Evolutionary conservation across 208 protist species (phyloP).

Genomic region (Acanthamoeba royreba): DNA sequence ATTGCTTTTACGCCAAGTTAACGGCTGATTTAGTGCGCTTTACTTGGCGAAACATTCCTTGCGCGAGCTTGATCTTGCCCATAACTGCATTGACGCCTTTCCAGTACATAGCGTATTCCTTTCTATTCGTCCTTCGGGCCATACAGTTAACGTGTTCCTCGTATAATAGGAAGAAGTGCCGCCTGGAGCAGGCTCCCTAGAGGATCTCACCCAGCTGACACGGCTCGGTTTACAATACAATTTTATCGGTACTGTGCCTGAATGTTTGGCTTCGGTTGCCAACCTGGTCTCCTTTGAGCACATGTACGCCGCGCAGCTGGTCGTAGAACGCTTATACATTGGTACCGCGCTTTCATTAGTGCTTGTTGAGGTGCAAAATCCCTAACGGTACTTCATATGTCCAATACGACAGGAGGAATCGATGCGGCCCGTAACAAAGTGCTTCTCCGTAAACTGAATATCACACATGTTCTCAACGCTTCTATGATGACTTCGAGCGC

Average conservation of each 20-base stretch:
- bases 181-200: neutral
- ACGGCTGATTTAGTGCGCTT: neutral
- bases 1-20: neutral
- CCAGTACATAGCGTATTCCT: neutral
- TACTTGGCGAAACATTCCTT: neutral
- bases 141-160: too few species aligned
- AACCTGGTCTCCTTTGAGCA: neutral
- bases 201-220: neutral
- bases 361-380: too few species aligned
- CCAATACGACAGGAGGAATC: neutral
- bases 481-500: neutral
- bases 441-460: neutral
- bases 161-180: neutral
- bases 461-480: constrained; percentile 33
- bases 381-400: too few species aligned
- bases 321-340: neutral
- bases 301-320: constrained; percentile 1
- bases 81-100: constrained; percentile 34
- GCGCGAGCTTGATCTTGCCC: neutral
- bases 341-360: neutral
- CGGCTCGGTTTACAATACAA: neutral
- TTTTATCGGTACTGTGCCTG: neutral
- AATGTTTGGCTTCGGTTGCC: neutral
- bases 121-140: too few species aligned
- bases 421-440: constrained; percentile 16